Conservation (phyloP, 768 basidiomycete genomes). For the Trametes punicea region DNA sequence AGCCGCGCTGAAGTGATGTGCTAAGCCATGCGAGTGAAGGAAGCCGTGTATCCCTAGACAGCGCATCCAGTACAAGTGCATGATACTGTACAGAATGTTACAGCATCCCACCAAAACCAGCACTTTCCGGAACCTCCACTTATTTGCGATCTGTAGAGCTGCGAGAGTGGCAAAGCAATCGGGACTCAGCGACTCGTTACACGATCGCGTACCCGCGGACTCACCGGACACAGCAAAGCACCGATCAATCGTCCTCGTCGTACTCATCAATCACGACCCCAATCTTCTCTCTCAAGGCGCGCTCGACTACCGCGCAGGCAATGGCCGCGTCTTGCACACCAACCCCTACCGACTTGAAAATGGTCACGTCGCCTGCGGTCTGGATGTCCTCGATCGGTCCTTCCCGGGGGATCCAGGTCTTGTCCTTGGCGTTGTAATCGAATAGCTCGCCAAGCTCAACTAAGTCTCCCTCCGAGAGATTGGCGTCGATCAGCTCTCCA, state of each 20-base stretch:
- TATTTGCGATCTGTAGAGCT: too few species aligned
- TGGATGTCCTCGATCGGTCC: conserved; percentile 17
- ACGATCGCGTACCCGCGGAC: conserved; percentile 12
- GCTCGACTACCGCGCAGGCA: conserved; percentile 60
- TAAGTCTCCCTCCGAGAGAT: conserved; percentile 37
- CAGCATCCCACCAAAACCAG: too few species aligned
- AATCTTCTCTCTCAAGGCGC: conserved; percentile 50
- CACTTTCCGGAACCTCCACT: too few species aligned
- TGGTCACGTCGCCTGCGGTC: conserved; percentile 44
- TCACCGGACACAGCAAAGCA: background rate
- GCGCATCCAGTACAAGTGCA: too few species aligned
- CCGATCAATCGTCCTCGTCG: conserved; percentile 9
- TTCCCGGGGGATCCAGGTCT: conserved; percentile 13
- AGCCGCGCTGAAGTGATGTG: too few species aligned
- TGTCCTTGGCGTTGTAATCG: background rate
- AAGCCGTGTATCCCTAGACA: too few species aligned
- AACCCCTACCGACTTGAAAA: conserved; percentile 88
- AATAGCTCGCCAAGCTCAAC: conserved; percentile 72
- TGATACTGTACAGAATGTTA: too few species aligned
- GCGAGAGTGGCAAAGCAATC: too few species aligned
- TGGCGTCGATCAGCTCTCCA: conserved; percentile 72
- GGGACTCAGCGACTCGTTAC: too few species aligned
- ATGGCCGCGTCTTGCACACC: conserved; percentile 89
- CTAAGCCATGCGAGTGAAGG: too few species aligned
- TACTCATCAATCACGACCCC: conserved; percentile 44